Conservation (phyloP, 2,329 filamentous ascomycete species). For the Falciphora oryzae region DNA sequence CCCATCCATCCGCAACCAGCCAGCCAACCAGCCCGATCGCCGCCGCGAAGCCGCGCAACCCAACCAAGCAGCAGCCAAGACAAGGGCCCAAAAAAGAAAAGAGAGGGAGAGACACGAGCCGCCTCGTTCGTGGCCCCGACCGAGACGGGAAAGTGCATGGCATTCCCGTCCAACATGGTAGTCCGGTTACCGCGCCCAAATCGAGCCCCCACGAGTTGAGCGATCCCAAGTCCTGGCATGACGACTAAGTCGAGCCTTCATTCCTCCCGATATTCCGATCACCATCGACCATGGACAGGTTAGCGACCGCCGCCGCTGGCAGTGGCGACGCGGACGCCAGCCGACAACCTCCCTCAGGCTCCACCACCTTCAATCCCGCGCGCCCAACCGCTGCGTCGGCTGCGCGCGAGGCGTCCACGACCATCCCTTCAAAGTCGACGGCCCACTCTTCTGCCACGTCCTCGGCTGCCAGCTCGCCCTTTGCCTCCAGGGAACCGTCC, state of each 20-base stretch:
- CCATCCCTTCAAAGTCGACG: constrained; percentile 12
- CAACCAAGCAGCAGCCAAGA: background rate
- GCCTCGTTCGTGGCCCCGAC: background rate
- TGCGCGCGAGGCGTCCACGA: background rate
- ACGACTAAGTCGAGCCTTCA: background rate
- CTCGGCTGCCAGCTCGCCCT: constrained; percentile 26
- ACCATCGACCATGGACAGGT: constrained; percentile 4
- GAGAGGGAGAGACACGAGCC: background rate
- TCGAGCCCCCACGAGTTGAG: constrained; percentile 6
- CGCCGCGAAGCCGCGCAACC: background rate
- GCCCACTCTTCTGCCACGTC: constrained; percentile 16
- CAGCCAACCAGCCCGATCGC: background rate
- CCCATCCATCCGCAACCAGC: background rate
- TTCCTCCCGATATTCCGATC: background rate
- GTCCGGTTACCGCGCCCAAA: constrained; percentile 1
- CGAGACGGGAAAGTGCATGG: background rate
- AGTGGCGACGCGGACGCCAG: constrained; percentile 3
- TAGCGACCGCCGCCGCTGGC: background rate
- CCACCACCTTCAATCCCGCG: background rate
- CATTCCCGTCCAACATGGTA: constrained; percentile 9
- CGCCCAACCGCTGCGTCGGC: background rate
- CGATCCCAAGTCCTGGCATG: constrained; percentile 4
- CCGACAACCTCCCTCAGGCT: constrained; percentile 1
- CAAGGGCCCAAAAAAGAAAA: background rate
- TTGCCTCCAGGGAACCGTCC: constrained; percentile 39